A percentile compares a stretch with the other conserved stretches of the same genome.
Conservation (phyloP, 139 green algal genomes). For the Nannochloris sp. region DNA sequence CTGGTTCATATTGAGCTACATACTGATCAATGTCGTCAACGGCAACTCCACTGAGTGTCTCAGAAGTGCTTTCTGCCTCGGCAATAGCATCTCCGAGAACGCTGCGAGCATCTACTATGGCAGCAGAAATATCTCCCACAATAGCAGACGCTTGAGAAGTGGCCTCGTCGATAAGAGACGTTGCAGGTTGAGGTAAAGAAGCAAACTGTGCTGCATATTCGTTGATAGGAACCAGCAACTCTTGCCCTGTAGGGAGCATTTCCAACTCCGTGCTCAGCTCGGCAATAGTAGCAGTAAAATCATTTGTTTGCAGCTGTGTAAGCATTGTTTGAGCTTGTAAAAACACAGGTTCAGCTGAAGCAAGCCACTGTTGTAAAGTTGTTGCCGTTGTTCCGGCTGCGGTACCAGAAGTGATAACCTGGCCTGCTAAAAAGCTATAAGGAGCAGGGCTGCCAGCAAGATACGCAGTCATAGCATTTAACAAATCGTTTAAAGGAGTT, state of each 20-base stretch:
- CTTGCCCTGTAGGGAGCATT: neutral
- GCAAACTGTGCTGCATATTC: neutral
- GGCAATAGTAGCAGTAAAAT: neutral
- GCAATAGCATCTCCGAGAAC: neutral
- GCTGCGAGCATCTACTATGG: neutral
- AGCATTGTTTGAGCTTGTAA: neutral
- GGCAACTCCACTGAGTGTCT: neutral
- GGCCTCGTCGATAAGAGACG: neutral
- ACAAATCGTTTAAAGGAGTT: neutral
- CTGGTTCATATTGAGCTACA: slow-evolving; percentile 1
- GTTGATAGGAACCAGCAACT: neutral
- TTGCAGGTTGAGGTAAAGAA: neutral
- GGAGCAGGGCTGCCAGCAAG: neutral
- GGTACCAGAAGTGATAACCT: neutral
- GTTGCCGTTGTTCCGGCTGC: neutral
- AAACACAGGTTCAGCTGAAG: neutral
- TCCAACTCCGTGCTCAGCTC: neutral
- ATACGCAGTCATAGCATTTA: neutral
- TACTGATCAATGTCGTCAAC: slow-evolving; percentile 1
- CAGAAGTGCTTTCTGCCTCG: neutral
- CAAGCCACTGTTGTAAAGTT: neutral
- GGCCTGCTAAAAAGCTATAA: neutral
- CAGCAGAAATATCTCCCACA: neutral
- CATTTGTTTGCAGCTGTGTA: neutral
- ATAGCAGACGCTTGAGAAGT: neutral